phyloP scores from a whole-genome alignment of 2,329 filamentous ascomycete genomes.

The Aciculosporium take region DNA sequence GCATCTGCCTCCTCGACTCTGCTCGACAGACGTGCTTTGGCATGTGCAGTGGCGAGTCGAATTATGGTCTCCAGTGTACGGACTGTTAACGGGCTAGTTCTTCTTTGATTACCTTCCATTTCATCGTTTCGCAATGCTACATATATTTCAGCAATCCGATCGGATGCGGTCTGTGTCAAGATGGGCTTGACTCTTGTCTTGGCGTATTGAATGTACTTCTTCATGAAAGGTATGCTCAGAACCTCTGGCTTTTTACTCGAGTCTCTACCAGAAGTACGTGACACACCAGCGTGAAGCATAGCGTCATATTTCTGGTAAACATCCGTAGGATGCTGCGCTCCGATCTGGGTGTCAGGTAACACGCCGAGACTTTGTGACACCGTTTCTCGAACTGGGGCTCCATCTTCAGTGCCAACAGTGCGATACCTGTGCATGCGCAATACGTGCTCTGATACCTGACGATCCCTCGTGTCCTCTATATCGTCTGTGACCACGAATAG shows the following conservation, averaged over 20 bases:
- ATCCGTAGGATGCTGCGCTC: slow-evolving; percentile 62
- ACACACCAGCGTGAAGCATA: slow-evolving; percentile 89
- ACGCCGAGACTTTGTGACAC: slow-evolving; percentile 73
- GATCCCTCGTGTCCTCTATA: slow-evolving; percentile 84
- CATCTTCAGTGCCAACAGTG: slow-evolving; percentile 83
- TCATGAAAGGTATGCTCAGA: slow-evolving; percentile 92
- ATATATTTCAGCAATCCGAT: slow-evolving; percentile 83
- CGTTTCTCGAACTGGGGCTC: slow-evolving; percentile 84
- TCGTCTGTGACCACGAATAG: slow-evolving; percentile 96
- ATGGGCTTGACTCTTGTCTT: slow-evolving; percentile 84
- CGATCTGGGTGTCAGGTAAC: slow-evolving; percentile 62
- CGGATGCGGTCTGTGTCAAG: slow-evolving; percentile 78
- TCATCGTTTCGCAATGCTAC: slow-evolving; percentile 91
- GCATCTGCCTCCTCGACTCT: slow-evolving; percentile 85
- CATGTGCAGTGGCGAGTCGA: slow-evolving; percentile 88
- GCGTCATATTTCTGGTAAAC: slow-evolving; percentile 94
- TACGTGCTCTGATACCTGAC: slow-evolving; percentile 89
- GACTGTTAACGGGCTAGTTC: slow-evolving; percentile 89
- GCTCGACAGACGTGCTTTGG: slow-evolving; percentile 78
- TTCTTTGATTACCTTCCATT: slow-evolving; percentile 82
- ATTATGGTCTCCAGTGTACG: slow-evolving; percentile 97
- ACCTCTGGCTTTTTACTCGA: slow-evolving; percentile 69
- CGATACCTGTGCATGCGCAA: slow-evolving; percentile 95
- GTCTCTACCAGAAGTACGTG: slow-evolving; percentile 58
- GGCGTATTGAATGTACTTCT: slow-evolving; percentile 98